Base-by-base conservation (phyloP, 139 green algal genomes). In the Ettlia oleoabundans region DNA sequence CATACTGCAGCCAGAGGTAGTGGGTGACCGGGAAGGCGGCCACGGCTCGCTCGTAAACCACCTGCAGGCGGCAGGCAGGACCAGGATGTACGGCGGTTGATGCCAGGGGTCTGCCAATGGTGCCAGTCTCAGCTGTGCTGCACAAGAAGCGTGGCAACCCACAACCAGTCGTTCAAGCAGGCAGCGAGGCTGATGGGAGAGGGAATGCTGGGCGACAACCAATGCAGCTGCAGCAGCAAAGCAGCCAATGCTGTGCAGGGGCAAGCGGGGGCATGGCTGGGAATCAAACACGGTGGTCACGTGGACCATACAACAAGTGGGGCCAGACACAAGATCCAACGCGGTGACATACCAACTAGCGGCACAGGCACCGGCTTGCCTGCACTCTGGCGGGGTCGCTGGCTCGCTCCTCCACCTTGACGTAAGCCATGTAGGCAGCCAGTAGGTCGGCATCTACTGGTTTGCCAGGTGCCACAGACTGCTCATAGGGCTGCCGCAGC, bases 1-100 rank as follows among this genome's bases (percentile, higher is more conserved):
- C 87, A 69, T 98, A 98, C 78, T 95, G 84, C 67, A 90, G 69
- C 94, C 94, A 98, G 67, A 98, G 83, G 74, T 90, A 87, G 68
- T 89, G 83, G 0, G 94, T 96, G 0, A 98, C 86, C 0, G 94
- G 94, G 81, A 98, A 98, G 6, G 70, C 84, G 1, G 93, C 85
- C n/a, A 98, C 37, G 1, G 93, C 94, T 0, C 94, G 88, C 88
- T 98, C 94, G 77, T 92, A 97, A 42, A 96, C 26, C 4, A 88
- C 58, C 88, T 93, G 73, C 58, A 30, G 73, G 10, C n/a, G n/a
- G n/a, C n/a, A n/a, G n/a, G 53, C 24, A 7, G 43, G n/a, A 15
- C 13, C 47, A 15, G 47, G 47, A 15, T 58, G n/a, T n/a, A n/a
- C n/a, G n/a, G n/a, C n/a, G n/a, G n/a, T n/a, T n/a, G n/a, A n/a